A percentile compares a stretch with the other conserved stretches of the same genome.
Conservation (phyloP, 2,329 filamentous ascomycete genomes). For the Paraphaeosphaeria minitans region DNA sequence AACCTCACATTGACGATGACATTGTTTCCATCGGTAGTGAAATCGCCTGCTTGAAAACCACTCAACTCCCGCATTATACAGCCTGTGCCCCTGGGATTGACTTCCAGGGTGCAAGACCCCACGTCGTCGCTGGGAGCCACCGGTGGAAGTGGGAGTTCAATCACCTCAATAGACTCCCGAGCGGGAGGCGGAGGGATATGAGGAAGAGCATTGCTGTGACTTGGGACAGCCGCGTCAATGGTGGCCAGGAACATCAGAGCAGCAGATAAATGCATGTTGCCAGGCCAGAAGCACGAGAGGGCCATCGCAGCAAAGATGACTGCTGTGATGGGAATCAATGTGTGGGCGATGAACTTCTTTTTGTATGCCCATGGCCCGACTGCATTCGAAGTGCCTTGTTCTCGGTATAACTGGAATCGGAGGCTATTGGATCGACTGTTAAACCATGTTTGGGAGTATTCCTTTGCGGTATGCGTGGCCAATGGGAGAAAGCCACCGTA, state of each 20-base stretch:
- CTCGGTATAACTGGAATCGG: not conserved
- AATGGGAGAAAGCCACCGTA: not conserved
- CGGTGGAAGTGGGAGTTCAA: conserved; percentile 47
- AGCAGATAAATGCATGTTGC: not conserved
- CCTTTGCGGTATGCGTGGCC: not conserved
- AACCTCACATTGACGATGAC: conserved; percentile 50
- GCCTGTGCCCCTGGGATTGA: conserved; percentile 47
- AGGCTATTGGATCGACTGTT: not conserved
- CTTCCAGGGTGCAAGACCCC: conserved; percentile 38
- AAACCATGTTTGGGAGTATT: not conserved
- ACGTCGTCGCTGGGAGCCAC: conserved; percentile 26
- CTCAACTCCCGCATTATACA: conserved; percentile 37
- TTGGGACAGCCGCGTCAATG: not conserved
- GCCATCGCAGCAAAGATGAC: not conserved
- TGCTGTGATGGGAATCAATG: conserved; percentile 11
- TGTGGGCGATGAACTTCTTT: not conserved
- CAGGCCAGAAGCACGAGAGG: not conserved
- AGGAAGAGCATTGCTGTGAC: not conserved
- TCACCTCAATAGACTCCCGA: conserved; percentile 45
- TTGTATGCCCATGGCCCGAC: not conserved
- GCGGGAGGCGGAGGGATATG: conserved; percentile 7
- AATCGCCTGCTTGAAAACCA: conserved; percentile 39
- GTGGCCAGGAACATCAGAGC: not conserved
- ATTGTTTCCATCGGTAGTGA: conserved; percentile 53
- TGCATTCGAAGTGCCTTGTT: not conserved